Base-by-base conservation (phyloP, 192 early-diverging fungal genomes). In the Gigaspora rosea region DNA sequence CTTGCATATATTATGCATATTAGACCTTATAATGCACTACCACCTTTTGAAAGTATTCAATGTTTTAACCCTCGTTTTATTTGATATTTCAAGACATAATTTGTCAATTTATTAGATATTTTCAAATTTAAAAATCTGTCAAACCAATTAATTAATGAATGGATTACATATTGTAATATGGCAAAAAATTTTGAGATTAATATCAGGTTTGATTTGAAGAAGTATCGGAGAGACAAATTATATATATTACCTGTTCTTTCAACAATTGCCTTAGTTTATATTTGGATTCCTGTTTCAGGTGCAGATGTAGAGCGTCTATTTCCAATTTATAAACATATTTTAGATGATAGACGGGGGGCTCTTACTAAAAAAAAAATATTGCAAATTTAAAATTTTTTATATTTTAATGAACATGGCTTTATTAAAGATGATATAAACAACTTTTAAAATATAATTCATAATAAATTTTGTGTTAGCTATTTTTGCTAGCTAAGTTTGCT, bases 271-370 rank as follows among this genome's bases (percentile, higher is more conserved):
- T 58, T 58, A 22, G 22, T 58, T 58, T 58, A 58, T 58, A 58
- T 58, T 58, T 58, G 57, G 57, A 7, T 58, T 22, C 57, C 57
- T 22, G 57, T n/a, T 22, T 16, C 57, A 2, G 57, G 57, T 2
- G 57, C n/a, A 58, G 57, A 58, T 58, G 18, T 58, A 2, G 18
- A 58, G 5, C 18, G 18, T n/a, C 7, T 1, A 22, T 58, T 58
- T 58, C n/a, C 57, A 8, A 58, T n/a, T 58, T 58, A 58, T n/a
- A 58, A 58, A 58, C 16, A 58, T 58, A 58, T 58, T 58, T 58
- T 58, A 58, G 22, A n/a, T 58, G 57, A 58, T 22, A 58, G 18
- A 58, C 7, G 18, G 18, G 5, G 7, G 11, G n/a, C n/a, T n/a
- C 57, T 58, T 5, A 22, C 18, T n/a, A n/a, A 7, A 16, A 58